phyloP scores from a whole-genome alignment of 768 basidiomycete species.

The Mycena polygramma region DNA sequence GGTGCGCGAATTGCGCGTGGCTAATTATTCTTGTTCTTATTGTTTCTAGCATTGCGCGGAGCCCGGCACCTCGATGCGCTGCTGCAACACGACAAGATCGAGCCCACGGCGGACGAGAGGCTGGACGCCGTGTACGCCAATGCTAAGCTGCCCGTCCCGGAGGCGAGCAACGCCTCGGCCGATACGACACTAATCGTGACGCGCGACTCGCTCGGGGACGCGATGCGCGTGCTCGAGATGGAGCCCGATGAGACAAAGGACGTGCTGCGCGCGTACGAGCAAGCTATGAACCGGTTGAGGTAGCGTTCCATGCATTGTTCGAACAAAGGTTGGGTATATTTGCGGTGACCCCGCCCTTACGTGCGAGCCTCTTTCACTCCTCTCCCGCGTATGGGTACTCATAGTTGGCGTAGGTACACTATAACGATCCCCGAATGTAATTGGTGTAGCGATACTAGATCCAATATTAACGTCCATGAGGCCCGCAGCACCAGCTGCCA shows the following conservation, averaged over 20 bases:
- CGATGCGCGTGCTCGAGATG: constrained; percentile 35
- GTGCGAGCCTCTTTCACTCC: background rate
- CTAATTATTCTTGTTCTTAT: background rate
- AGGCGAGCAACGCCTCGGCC: constrained; percentile 32
- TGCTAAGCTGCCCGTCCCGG: background rate
- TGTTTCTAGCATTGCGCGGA: constrained; percentile 68
- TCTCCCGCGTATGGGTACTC: background rate
- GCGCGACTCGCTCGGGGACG: constrained; percentile 29
- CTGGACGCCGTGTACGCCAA: constrained; percentile 66
- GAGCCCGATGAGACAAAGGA: constrained; percentile 34
- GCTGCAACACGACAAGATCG: constrained; percentile 66
- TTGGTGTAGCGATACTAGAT: constrained; percentile 16
- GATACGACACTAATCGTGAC: constrained; percentile 32
- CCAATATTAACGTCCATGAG: background rate
- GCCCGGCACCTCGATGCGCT: constrained; percentile 66
- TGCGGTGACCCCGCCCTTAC: background rate
- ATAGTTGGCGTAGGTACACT: background rate
- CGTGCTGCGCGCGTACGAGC: constrained; percentile 36
- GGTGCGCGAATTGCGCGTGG: constrained; percentile 53
- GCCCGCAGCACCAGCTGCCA: background rate
- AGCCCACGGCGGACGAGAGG: constrained; percentile 64
- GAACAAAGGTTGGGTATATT: too few relatives aligned
- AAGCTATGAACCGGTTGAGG: constrained; percentile 29
- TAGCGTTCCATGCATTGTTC: background rate
- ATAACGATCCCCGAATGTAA: background rate